Base-by-base conservation (phyloP, 176 grass and related monocot species). In the Microstegium vimineum region DNA sequence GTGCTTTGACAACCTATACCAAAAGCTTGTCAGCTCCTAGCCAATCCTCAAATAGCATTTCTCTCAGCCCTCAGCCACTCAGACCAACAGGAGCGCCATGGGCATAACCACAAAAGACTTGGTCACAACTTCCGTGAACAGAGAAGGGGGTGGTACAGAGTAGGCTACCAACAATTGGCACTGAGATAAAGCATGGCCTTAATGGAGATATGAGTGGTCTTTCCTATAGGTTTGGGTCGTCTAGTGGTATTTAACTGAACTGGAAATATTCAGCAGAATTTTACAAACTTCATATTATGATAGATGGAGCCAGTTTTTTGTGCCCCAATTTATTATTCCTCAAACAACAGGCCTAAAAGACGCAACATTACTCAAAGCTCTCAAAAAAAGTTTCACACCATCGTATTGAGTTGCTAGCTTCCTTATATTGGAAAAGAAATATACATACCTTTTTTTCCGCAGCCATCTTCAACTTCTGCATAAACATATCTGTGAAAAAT, bases 401-500 rank as follows among this genome's bases (percentile, higher is more conserved):
- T 51, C 63, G 1, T 28, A 20, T 59, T 51, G 28, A 65, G 17
- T 62, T 73, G 42, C 2, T 43, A 83, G 71, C 47, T 80, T 57
- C 32, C 5, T 69, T 2, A 36, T 26, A 41, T 4, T 43, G 51
- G 72, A n/a, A 76, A 77, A n/a, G 41, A 77, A 23, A 5, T 40
- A 69, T 7, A 0, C 0, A 10, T 86, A 98, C 92, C 87, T 95
- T 95, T 88, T 73, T 91, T 59, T 93, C 90, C 78, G 90, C 93
- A 80, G 87, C 90, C 71, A 74, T 64, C 90, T 85, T 93, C 82
- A 98, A 57, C 41, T 95, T 98, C 77, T 65, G 72, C 85, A 92
- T 64, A 78, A 95, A 98, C 62, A 46, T 7, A 83, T 86, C 95
- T 98, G 90, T 61, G 32, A 74, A 88, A 41, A 35, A 43, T 10